A percentile compares a stretch with the other conserved stretches of the same genome.
Evolutionary conservation across 1,139 yeast species (phyloP).

Genomic region (Suhomyces wounanorum): DNA sequence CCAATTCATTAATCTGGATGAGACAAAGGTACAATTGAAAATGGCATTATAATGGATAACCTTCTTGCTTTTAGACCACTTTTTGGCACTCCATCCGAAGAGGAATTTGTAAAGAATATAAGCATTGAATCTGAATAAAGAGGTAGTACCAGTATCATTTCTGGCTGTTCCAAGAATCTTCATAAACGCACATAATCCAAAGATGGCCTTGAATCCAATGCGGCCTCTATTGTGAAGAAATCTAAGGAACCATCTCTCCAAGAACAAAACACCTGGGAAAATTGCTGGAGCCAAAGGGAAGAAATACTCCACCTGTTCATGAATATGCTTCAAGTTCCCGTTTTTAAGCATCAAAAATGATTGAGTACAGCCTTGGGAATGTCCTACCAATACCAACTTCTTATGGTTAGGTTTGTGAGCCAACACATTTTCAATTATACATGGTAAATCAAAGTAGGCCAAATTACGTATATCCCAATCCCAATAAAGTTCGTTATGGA

Average conservation of each 20-base stretch:
- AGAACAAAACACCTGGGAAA: constrained; percentile 75
- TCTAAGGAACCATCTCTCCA: constrained; percentile 56
- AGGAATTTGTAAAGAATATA: constrained; percentile 81
- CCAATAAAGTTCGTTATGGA: constrained; percentile 62
- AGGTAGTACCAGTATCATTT: constrained; percentile 42
- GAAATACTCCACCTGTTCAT: constrained; percentile 61
- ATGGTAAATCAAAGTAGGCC: constrained; percentile 76
- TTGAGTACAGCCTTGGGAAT: constrained; percentile 94
- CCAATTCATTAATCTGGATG: constrained; percentile 85
- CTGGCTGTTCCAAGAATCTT: constrained; percentile 59
- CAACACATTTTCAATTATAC: constrained; percentile 65
- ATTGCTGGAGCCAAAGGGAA: constrained; percentile 88
- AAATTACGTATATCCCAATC: constrained; percentile 86
- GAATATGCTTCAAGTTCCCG: constrained; percentile 31
- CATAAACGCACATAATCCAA: constrained; percentile 63
- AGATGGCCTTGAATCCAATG: constrained; percentile 44
- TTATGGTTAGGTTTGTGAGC: constrained; percentile 39
- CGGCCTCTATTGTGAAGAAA: constrained; percentile 51
- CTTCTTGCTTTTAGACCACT: constrained; percentile 65
- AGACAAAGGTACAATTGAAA: constrained; percentile 83
- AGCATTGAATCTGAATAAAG: constrained; percentile 61
- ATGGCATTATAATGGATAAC: constrained; percentile 73
- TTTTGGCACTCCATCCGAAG: constrained; percentile 79
- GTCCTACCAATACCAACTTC: constrained; percentile 70
- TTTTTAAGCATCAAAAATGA: constrained; percentile 59